Conservation (phyloP, 805 yeast genomes). For the Ogataea kodamae region DNA sequence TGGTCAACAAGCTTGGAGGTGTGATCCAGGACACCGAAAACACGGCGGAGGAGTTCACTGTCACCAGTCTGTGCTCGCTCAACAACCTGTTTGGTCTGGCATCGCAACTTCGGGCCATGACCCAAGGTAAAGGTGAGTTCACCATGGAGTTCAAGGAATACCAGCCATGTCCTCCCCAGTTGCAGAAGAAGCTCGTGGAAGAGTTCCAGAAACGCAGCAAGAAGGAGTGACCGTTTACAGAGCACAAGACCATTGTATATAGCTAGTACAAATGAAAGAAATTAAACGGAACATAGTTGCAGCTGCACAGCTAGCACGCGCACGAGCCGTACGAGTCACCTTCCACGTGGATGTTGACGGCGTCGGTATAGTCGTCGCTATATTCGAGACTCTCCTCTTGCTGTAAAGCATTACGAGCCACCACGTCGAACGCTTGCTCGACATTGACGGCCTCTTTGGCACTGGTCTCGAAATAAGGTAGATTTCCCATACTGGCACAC, state of each 20-base stretch:
- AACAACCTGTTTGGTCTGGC: conserved; percentile 96
- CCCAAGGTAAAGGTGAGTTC: conserved; percentile 99
- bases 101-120: conserved; percentile 88
- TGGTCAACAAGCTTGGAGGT: conserved; percentile 88
- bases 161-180: conserved; percentile 84
- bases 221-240: conserved; percentile 16
- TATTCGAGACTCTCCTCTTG: conserved; percentile 92
- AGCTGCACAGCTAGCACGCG: conserved; percentile 48
- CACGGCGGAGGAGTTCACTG: conserved; percentile 89
- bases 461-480: conserved; percentile 95
- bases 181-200: conserved; percentile 86
- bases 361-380: conserved; percentile 92
- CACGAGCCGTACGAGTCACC: conserved; percentile 68
- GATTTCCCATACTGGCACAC: conserved; percentile 49
- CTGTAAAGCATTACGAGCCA: conserved; percentile 91
- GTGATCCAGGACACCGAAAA: conserved; percentile 92
- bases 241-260: conserved; percentile 4
- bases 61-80: conserved; percentile 93
- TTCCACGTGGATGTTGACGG: conserved; percentile 90
- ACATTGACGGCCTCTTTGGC: conserved; percentile 96
- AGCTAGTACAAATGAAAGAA: conserved; percentile 22
- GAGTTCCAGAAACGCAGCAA: conserved; percentile 64
- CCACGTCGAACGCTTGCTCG: conserved; percentile 92
- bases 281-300: conserved; percentile 1
- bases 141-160: conserved; percentile 91